A percentile compares a stretch with the other conserved stretches of the same genome.
Evolutionary conservation across 257 asterid species (phyloP).

Genomic region (Fraxinus excelsior): DNA sequence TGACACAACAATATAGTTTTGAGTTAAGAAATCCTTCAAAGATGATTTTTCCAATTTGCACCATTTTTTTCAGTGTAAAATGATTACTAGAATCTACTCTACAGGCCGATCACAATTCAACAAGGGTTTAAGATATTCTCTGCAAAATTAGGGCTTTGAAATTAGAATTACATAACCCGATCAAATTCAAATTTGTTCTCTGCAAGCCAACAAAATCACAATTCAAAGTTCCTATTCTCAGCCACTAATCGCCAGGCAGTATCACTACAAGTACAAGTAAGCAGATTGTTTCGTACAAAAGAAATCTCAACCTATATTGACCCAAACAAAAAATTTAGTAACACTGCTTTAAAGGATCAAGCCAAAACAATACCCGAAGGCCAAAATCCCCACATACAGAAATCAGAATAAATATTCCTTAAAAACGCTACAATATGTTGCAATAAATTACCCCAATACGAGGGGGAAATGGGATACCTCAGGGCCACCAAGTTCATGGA

Average conservation of each 20-base stretch:
- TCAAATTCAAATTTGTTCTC: not conserved
- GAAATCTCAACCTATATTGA: not conserved
- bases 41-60: not conserved
- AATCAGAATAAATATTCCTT: conserved; percentile 9
- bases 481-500: conserved; percentile 76
- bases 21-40: not conserved
- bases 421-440: not conserved
- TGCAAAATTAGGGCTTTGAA: not conserved
- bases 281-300: not conserved
- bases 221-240: not conserved
- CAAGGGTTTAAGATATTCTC: not conserved
- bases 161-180: not conserved
- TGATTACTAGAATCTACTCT: not conserved
- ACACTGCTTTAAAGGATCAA: not conserved
- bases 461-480: conserved; percentile 38
- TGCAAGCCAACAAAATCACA: not conserved
- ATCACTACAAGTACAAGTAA: not conserved
- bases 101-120: not conserved
- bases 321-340: not conserved
- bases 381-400: conserved; percentile 9
- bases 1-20: not conserved
- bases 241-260: not conserved
- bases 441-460: not conserved
- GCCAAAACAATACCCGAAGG: not conserved
- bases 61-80: not conserved